Conservation (phyloP, 2,329 filamentous ascomycete species). For the Phoma herbarum region DNA sequence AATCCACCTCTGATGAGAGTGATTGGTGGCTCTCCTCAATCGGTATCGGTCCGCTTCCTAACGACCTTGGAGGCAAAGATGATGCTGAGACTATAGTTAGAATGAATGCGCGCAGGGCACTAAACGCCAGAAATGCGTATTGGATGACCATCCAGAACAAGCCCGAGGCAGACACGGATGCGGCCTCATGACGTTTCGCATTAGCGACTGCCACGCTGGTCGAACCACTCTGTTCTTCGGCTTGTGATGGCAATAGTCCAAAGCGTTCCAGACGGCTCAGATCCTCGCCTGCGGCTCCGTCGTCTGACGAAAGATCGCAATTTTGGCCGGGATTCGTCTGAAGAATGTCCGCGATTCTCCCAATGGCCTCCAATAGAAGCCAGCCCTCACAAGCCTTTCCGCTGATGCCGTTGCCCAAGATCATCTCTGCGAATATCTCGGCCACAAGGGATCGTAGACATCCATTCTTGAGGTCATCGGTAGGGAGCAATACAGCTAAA, state of each 20-base stretch:
- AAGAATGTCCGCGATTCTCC: slow-evolving; percentile 69
- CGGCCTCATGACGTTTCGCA: slow-evolving; percentile 26
- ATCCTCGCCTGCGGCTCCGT: slow-evolving; percentile 33
- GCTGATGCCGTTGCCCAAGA: slow-evolving; percentile 82
- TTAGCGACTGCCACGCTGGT: slow-evolving; percentile 28
- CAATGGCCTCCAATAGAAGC: slow-evolving; percentile 86
- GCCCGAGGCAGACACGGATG: slow-evolving; percentile 33
- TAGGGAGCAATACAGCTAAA: slow-evolving; percentile 84
- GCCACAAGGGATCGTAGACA: slow-evolving; percentile 84
- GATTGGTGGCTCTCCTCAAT: slow-evolving; percentile 45
- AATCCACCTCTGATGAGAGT: slow-evolving; percentile 36
- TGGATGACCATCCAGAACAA: slow-evolving; percentile 68
- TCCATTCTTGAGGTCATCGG: slow-evolving; percentile 88
- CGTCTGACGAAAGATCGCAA: slow-evolving; percentile 40
- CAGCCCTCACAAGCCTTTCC: slow-evolving; percentile 86
- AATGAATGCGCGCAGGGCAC: slow-evolving; percentile 71
- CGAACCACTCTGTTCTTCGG: slow-evolving; percentile 38
- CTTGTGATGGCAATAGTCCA: slow-evolving; percentile 59
- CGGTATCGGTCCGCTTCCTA: slow-evolving; percentile 42
- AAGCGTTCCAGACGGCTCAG: slow-evolving; percentile 64
- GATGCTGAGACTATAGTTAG: slow-evolving; percentile 72
- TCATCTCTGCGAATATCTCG: slow-evolving; percentile 89
- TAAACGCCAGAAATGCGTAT: slow-evolving; percentile 60
- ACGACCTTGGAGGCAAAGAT: slow-evolving; percentile 67
- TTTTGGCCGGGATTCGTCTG: slow-evolving; percentile 45